These are phyloP conservation scores for Nicotiana otophora DNA, from an alignment of 257 asterid species.

Conservation along the genomic window DNA sequence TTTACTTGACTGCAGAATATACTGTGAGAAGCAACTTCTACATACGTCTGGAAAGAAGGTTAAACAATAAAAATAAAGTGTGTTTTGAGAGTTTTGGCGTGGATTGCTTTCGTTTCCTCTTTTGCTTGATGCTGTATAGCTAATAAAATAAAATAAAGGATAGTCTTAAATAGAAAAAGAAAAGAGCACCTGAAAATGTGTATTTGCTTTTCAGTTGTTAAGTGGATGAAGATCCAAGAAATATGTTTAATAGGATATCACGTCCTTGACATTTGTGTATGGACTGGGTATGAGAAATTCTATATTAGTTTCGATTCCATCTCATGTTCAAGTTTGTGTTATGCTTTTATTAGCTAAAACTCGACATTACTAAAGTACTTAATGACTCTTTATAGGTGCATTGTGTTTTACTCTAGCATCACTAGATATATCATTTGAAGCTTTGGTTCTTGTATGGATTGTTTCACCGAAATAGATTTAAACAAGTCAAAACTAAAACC, in stretches of 20 bases:
- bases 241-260: background rate
- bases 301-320: background rate
- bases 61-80: background rate
- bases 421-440: no score
- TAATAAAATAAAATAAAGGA: background rate
- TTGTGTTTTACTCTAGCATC: no score
- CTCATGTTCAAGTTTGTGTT: background rate
- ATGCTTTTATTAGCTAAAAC: background rate
- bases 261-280: background rate
- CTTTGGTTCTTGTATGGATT: background rate
- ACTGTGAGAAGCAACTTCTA: background rate
- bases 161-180: background rate
- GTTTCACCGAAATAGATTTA: background rate
- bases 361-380: no score
- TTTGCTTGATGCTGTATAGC: background rate
- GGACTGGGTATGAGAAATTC: background rate
- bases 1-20: background rate
- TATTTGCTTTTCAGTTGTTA: background rate
- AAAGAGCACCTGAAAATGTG: background rate
- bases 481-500: no score
- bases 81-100: background rate
- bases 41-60: background rate
- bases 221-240: background rate
- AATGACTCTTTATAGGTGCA: no score
- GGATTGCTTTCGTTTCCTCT: slow-evolving; percentile 6